Percentiles rank a stretch among this genome's conserved stretches.
Conservation (phyloP, 2,329 filamentous ascomycete species). For the Fusarium drepaniforme region DNA sequence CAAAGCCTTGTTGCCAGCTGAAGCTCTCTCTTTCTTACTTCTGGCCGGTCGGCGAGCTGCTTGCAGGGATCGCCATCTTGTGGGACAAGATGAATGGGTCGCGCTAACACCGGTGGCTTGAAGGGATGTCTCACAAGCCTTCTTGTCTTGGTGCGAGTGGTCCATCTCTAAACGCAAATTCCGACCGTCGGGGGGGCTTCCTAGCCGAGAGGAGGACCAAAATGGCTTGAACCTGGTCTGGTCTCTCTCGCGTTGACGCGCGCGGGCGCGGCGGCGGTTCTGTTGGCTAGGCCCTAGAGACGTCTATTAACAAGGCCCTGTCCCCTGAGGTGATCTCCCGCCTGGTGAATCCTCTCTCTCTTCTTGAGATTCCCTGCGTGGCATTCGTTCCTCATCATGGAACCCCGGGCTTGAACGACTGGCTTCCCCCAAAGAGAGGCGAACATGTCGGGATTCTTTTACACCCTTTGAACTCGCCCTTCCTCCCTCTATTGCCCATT, state of each 20-base stretch:
- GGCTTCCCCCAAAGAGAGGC: background rate
- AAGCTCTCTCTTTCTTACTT: conserved; percentile 10
- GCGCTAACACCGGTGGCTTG: conserved; percentile 42
- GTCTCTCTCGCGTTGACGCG: conserved; percentile 1
- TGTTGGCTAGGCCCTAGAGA: no score
- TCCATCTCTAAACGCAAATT: conserved; percentile 31
- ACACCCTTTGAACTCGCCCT: background rate
- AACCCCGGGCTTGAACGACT: conserved; percentile 35
- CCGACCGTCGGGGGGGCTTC: conserved; percentile 35
- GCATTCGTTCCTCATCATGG: conserved; percentile 22
- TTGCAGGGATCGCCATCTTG: conserved; percentile 37
- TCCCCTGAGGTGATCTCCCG: conserved; percentile 37
- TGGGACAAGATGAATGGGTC: conserved; percentile 23
- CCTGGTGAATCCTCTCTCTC: conserved; percentile 8
- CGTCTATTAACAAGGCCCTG: conserved; percentile 38
- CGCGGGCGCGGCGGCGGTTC: background rate
- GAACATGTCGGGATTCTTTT: conserved; percentile 20
- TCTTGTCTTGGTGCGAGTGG: conserved; percentile 15
- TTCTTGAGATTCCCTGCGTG: conserved; percentile 24
- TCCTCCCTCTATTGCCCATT: background rate
- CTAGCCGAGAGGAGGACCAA: conserved; percentile 25
- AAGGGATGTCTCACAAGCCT: conserved; percentile 37
- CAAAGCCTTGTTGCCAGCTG: conserved; percentile 35
- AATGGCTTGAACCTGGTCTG: conserved; percentile 4
- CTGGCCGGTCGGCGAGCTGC: conserved; percentile 26